A percentile compares a stretch with the other conserved stretches of the same genome.
phyloP scores from a whole-genome alignment of 2,329 filamentous ascomycete species.

The Lecanicillium sp. region DNA sequence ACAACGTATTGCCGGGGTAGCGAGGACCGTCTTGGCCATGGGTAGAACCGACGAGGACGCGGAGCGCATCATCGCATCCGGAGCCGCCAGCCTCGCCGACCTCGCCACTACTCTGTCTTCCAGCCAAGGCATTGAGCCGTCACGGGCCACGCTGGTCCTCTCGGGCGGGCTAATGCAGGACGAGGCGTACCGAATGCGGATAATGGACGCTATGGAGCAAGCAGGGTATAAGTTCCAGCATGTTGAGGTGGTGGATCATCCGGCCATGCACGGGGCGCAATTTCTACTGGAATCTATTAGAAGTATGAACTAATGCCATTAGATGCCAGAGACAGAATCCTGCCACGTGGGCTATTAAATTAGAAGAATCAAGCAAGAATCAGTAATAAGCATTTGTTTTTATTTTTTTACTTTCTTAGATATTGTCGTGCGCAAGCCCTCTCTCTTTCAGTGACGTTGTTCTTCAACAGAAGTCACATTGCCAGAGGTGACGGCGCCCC shows the following conservation, averaged over 20 bases:
- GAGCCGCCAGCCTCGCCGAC: conserved; percentile 16
- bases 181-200: conserved; percentile 11
- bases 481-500: background rate
- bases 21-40: conserved; percentile 17
- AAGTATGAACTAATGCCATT: no score
- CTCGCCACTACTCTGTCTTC: conserved; percentile 16
- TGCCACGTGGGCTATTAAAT: no score
- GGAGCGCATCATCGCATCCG: conserved; percentile 16
- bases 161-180: conserved; percentile 21
- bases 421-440: background rate
- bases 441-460: background rate
- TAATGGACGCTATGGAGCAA: conserved; percentile 12
- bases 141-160: conserved; percentile 17
- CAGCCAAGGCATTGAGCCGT: conserved; percentile 15
- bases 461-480: no score
- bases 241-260: conserved; percentile 15
- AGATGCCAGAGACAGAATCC: no score
- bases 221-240: conserved; percentile 16
- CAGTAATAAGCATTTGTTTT: background rate
- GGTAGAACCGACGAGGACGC: conserved; percentile 16
- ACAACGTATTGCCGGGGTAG: conserved; percentile 18
- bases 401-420: background rate
- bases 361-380: background rate
- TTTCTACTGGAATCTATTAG: background rate
- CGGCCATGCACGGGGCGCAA: conserved; percentile 16